Percentiles rank a stretch among this genome's conserved stretches.
Conservation (phyloP, 805 yeast species). For the Tetrapisispora nanseiensis region DNA sequence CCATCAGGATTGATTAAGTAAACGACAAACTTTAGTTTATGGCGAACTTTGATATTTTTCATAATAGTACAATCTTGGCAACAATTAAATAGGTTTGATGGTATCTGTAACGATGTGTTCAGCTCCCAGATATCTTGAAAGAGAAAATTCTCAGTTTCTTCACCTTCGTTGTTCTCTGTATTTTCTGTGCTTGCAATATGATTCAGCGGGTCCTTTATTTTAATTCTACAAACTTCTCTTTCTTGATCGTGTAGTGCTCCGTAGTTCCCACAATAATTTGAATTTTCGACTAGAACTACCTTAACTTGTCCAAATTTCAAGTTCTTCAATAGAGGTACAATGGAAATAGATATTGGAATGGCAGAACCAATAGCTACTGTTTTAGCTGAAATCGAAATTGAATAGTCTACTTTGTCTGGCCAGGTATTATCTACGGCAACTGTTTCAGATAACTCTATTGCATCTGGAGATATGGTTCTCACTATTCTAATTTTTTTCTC, state of each 20-base stretch:
- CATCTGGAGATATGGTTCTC: slow-evolving; percentile 79
- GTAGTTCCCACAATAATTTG: slow-evolving; percentile 46
- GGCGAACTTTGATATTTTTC: slow-evolving; percentile 69
- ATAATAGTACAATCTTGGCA: slow-evolving; percentile 81
- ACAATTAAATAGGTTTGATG: slow-evolving; percentile 61
- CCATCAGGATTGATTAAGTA: slow-evolving; percentile 82
- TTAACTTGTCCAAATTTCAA: slow-evolving; percentile 62
- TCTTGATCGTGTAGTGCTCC: slow-evolving; percentile 56
- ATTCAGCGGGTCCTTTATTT: slow-evolving; percentile 30
- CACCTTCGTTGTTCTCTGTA: slow-evolving; percentile 13
- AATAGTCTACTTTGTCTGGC: slow-evolving; percentile 89
- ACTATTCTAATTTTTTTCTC: slow-evolving; percentile 71
- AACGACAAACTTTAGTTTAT: slow-evolving; percentile 74
- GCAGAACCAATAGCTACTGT: slow-evolving; percentile 86
- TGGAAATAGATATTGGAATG: slow-evolving; percentile 54
- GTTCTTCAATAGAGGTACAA: slow-evolving; percentile 79
- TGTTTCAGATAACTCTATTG: slow-evolving; percentile 81
- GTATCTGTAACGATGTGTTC: slow-evolving; percentile 48
- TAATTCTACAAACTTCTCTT: slow-evolving; percentile 46
- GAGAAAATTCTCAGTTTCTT: slow-evolving; percentile 9
- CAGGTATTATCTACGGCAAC: slow-evolving; percentile 90
- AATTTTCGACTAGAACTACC: slow-evolving; percentile 58
- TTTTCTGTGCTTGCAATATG: slow-evolving; percentile 13
- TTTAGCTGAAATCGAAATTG: slow-evolving; percentile 74
- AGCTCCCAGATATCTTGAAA: slow-evolving; percentile 67